Percentiles rank a stretch among this genome's conserved stretches.
Conservation (phyloP, 331 rosid genomes). For the Acacia pycnantha region DNA sequence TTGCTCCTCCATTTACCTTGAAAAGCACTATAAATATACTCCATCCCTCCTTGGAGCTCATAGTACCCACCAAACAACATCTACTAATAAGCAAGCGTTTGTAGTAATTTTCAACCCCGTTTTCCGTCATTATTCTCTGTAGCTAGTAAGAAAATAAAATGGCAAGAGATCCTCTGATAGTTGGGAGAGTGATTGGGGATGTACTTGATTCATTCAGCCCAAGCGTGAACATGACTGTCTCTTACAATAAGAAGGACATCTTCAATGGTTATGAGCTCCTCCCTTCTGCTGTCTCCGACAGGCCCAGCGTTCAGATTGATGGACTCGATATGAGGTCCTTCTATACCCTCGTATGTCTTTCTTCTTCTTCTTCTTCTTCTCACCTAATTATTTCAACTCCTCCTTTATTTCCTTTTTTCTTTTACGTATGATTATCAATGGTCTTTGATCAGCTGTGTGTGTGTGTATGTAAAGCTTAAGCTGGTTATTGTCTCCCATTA, state of each 20-base stretch:
- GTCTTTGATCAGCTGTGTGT: too few species aligned
- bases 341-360: conserved; percentile 52
- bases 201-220: conserved; percentile 49
- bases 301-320: conserved; percentile 50
- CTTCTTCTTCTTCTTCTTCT: not conserved
- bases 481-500: not conserved
- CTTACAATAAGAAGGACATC: conserved; percentile 53
- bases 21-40: conserved; percentile 25
- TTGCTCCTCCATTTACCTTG: not conserved
- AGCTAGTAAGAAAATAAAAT: not conserved
- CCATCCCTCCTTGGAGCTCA: not conserved
- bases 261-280: conserved; percentile 59
- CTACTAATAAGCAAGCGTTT: not conserved
- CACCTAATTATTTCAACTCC: not conserved
- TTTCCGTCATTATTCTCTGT: not conserved
- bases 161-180: conserved; percentile 52
- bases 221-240: conserved; percentile 36
- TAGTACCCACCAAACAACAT: not conserved
- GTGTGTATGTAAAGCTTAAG: not conserved
- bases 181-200: conserved; percentile 70
- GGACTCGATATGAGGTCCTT: conserved; percentile 62
- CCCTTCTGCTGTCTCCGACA: conserved; percentile 45
- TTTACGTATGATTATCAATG: not conserved
- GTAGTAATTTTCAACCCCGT: not conserved
- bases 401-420: not conserved